Evolutionary conservation across 2,329 filamentous ascomycete species (phyloP), one percentile per base, ranked within the genome.

Genomic region (Pseudohalonectria lignicola): DNA sequence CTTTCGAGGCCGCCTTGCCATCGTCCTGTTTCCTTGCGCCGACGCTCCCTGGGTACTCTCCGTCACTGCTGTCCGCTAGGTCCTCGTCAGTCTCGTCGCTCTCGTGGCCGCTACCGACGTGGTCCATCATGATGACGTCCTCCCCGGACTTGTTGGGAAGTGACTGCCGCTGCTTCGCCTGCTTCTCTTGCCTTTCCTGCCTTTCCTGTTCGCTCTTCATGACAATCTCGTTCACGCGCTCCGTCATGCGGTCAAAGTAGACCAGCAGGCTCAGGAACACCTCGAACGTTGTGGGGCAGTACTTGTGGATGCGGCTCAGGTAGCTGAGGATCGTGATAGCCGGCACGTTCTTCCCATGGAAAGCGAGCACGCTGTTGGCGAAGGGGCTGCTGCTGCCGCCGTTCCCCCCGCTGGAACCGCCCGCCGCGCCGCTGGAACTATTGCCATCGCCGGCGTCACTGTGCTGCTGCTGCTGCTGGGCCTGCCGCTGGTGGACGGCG

Each of bases 161-260:
- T n/a, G 38, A 15, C 12, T 26, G 23, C 23, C 12, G 23, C 23
- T 26, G 23, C 34, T 37, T 35, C 12, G 17, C 47, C 45, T 37
- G 42, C 31, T 18, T 19, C 12, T 37, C 36, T 26, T 39, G 44
- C 13, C 28, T 49, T 32, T 34, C 45, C 12, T 20, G 17, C 43
- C 64, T 59, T 48, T 63, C 53, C 60, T 76, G 65, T 61, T 72
- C 80, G 52, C 72, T 76, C 54, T 82, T 76, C 56, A 82, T 71
- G 6, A 86, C 82, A 41, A 81, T 71, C 32, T 82, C 80, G 55
- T 96, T 96, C 42, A 96, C 87, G 41, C 86, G 76, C 57, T 96
- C 92, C 31, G 90, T 95, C 92, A 98, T 98, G 44, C 92, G 83
- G 57, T 98, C 92, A 61, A 98, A 98, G 61, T 96, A 98, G 23